A percentile compares a stretch with the other conserved stretches of the same genome.
Conservation (phyloP, 192 early-diverging fungal genomes). For the Ambispora gerdemannii region DNA sequence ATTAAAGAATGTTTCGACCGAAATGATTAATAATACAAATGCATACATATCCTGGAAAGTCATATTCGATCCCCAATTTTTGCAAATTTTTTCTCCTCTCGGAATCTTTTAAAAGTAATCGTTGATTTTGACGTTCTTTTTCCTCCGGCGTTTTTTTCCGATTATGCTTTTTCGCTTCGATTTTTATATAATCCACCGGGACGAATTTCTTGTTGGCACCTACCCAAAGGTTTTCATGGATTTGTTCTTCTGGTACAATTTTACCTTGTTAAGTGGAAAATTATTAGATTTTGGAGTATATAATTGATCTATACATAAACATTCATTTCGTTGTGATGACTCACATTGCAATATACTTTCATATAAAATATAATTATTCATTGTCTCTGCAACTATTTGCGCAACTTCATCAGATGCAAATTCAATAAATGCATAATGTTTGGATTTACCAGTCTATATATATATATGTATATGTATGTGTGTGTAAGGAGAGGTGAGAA, state of each 20-base stretch:
- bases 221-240: constrained; percentile 73
- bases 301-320: neutral
- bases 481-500: neutral
- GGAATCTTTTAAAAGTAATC: constrained; percentile 55
- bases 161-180: constrained; percentile 61
- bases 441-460: constrained; percentile 73
- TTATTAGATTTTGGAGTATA: constrained; percentile 12
- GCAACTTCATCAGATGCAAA: constrained; percentile 80
- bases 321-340: constrained; percentile 23
- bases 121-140: constrained; percentile 41
- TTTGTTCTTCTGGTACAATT: constrained; percentile 63
- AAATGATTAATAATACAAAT: too few species aligned
- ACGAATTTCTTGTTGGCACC: constrained; percentile 71
- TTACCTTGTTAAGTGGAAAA: constrained; percentile 38
- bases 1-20: too few species aligned
- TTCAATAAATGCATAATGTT: constrained; percentile 95
- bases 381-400: constrained; percentile 88
- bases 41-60: constrained; percentile 69
- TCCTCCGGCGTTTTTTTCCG: constrained; percentile 55
- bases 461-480: constrained; percentile 2
- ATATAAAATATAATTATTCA: constrained; percentile 92
- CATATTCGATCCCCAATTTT: constrained; percentile 82
- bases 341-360: constrained; percentile 77
- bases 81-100: constrained; percentile 61
- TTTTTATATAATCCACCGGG: constrained; percentile 56